These are phyloP conservation scores for Trametes hirsuta DNA, from an alignment of 1,284 basidiomycete genomes.

Conservation along the genomic window DNA sequence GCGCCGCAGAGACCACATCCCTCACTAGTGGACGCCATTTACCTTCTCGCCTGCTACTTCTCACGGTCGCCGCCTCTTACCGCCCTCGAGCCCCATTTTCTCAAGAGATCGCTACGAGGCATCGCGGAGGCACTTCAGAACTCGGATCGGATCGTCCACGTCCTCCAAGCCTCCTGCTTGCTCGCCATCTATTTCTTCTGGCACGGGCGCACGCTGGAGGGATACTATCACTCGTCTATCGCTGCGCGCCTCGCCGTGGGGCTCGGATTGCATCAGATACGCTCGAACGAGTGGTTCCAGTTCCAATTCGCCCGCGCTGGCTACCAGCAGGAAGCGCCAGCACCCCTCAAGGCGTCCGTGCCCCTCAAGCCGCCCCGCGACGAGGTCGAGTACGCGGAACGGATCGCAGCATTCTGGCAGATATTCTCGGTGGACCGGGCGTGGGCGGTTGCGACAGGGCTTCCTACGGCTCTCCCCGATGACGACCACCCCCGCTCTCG, in stretches of 20 bases:
- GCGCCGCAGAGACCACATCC: slow-evolving; percentile 51
- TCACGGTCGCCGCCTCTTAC: slow-evolving; percentile 44
- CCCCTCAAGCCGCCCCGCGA: slow-evolving; percentile 45
- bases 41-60: slow-evolving; percentile 61
- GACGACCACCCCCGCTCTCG: slow-evolving; percentile 50
- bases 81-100: slow-evolving; percentile 50
- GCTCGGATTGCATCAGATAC: slow-evolving; percentile 56
- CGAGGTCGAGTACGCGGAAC: slow-evolving; percentile 47
- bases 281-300: slow-evolving; percentile 35
- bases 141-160: slow-evolving; percentile 57
- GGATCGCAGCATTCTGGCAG: slow-evolving; percentile 61
- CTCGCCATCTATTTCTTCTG: slow-evolving; percentile 63
- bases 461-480: slow-evolving; percentile 56
- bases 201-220: slow-evolving; percentile 58
- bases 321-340: slow-evolving; percentile 20
- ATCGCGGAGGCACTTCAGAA: slow-evolving; percentile 52
- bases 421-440: slow-evolving; percentile 61
- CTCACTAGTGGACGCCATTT: slow-evolving; percentile 61
- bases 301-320: slow-evolving; percentile 29
- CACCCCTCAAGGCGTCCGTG: slow-evolving; percentile 29
- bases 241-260: slow-evolving; percentile 58
- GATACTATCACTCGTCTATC: slow-evolving; percentile 61
- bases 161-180: slow-evolving; percentile 62
- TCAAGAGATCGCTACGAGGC: slow-evolving; percentile 51
- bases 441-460: slow-evolving; percentile 57